Conservation (phyloP, 177 flowering plant species). For the Vitis hybrid region DNA sequence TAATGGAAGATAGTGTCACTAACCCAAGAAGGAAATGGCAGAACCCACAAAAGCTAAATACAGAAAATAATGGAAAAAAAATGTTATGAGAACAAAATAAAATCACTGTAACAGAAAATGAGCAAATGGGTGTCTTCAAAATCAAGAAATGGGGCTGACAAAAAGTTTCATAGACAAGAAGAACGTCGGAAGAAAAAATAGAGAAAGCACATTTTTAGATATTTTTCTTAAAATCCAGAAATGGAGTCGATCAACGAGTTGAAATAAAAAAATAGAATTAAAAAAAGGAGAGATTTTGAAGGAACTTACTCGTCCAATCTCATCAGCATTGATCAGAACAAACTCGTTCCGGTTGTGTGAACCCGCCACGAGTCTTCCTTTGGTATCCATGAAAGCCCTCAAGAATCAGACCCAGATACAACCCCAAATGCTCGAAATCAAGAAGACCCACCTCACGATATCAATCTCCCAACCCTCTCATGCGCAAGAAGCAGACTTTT, state of each 20-base stretch:
- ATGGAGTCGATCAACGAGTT: not conserved
- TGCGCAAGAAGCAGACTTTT: conserved; percentile 10
- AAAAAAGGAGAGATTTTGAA: not conserved
- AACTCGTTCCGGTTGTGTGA: conserved; percentile 93
- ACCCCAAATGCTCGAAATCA: conserved; percentile 13
- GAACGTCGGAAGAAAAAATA: not conserved
- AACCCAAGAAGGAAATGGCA: too few species aligned
- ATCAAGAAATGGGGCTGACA: not conserved
- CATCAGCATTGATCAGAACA: conserved; percentile 89
- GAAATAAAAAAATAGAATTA: not conserved
- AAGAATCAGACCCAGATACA: not conserved
- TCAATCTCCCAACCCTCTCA: conserved; percentile 16
- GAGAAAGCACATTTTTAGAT: not conserved
- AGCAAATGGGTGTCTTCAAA: conserved; percentile 1
- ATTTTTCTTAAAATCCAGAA: not conserved
- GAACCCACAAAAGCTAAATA: too few species aligned
- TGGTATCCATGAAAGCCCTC: conserved; percentile 44
- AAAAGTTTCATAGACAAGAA: not conserved
- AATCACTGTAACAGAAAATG: not conserved
- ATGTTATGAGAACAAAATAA: too few species aligned
- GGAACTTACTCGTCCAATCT: conserved; percentile 60
- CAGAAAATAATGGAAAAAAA: too few species aligned
- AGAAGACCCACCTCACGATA: conserved; percentile 16
- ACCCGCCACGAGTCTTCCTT: conserved; percentile 80
- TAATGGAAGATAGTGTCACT: too few species aligned